Base-by-base conservation (phyloP, 139 green algal species). In the Chlorella vulgaris region DNA sequence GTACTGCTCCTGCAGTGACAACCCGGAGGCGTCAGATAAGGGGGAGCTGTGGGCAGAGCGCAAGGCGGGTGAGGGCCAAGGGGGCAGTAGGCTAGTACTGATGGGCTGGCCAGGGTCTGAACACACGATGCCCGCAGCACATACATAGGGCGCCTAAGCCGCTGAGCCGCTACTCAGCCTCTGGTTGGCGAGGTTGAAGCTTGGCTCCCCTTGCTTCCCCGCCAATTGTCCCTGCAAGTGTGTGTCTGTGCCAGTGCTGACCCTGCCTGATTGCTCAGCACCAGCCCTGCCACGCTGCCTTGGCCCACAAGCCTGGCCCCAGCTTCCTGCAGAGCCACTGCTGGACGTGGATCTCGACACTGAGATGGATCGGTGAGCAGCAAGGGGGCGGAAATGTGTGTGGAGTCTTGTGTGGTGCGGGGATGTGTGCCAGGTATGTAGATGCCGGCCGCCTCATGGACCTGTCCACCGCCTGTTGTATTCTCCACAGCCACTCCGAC, bases 331-430 rank as follows among this genome's bases (percentile, higher is more conserved):
- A 69, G 62, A 10, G 62, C 26, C 6, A 6, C 22, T 18, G 24
- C 67, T 39, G 15, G 39, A 58, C 6, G 74, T 80, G 15, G 74
- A 80, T n/a, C 74, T 80, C 2, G 74, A 80, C 36, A 61, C 38
- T 15, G 74, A 80, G 55, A 40, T 78, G 5, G 47, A 66, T 47
- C 21, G 70, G 47, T 78, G 42, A 40, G 69, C 43, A 4, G 15
- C 22, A n/a, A n/a, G n/a, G n/a, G n/a, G n/a, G 47, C 47, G 47
- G 47, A 5, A 8, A n/a, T 65, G 18, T 21, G 5, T 65, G 55
- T n/a, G 18, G 18, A 15, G 5, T 65, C 55, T 21, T 21, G 18
- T n/a, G 55, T 29, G 29, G 18, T 60, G 7, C 31, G 2, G 26
- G n/a, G n/a, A 65, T 29, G 15, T 21, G n/a, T 62, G 43, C n/a